phyloP scores from a whole-genome alignment of 2,329 filamentous ascomycete species.

The Monosporascus sp. region DNA sequence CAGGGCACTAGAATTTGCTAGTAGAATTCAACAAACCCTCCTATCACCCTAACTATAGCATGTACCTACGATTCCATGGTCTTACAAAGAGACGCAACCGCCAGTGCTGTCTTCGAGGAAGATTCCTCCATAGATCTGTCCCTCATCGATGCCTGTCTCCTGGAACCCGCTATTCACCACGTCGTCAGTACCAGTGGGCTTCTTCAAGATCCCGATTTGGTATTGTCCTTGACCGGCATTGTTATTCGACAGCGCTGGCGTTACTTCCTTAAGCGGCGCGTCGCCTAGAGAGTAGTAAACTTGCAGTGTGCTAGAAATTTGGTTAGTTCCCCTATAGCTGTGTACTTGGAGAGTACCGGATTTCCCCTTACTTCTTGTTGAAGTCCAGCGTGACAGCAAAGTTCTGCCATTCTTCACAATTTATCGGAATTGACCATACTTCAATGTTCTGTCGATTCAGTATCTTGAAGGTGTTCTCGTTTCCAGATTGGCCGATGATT shows the following conservation, averaged over 20 bases:
- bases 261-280: conserved; percentile 42
- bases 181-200: conserved; percentile 44
- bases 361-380: conserved; percentile 41
- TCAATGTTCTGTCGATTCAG: conserved; percentile 33
- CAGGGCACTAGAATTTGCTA: background rate
- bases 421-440: conserved; percentile 37
- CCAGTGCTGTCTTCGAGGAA: conserved; percentile 43
- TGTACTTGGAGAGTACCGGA: background rate
- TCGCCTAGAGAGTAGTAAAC: conserved; percentile 50
- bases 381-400: conserved; percentile 55
- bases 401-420: conserved; percentile 51
- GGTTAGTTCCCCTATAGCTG: background rate
- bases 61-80: background rate
- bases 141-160: conserved; percentile 40
- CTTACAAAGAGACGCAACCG: conserved; percentile 36
- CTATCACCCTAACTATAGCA: background rate
- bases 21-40: background rate
- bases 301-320: conserved; percentile 41
- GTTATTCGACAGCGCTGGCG: conserved; percentile 40
- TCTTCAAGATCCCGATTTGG: conserved; percentile 57
- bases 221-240: conserved; percentile 49
- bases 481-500: conserved; percentile 28
- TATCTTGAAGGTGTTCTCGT: conserved; percentile 37
- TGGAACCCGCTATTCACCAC: conserved; percentile 47
- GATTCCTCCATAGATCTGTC: conserved; percentile 44